Percentiles rank a stretch among this genome's conserved stretches.
phyloP scores from a whole-genome alignment of 805 yeast species.

The Kodamaea fukazawae region DNA sequence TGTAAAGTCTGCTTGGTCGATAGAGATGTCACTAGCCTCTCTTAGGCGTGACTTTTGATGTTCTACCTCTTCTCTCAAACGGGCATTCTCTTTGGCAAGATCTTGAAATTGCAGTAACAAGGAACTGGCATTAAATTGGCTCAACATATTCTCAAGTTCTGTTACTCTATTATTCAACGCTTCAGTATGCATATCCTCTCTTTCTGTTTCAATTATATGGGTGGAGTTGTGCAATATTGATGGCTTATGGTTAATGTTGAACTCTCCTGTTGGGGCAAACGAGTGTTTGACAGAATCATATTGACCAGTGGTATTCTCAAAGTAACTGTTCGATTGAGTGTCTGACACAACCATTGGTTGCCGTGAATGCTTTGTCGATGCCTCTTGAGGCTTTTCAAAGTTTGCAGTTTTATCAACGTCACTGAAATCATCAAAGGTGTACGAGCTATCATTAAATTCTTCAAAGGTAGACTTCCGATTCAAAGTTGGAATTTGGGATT shows the following conservation, averaged over 20 bases:
- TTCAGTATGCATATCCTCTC: background rate
- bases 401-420: slow-evolving; percentile 11
- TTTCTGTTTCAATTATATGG: slow-evolving; percentile 6
- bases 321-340: background rate
- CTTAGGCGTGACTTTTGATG: slow-evolving; percentile 5
- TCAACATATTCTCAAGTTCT: slow-evolving; percentile 16
- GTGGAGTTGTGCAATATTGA: slow-evolving; percentile 12
- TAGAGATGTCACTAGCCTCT: slow-evolving; percentile 14
- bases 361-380: slow-evolving; percentile 2
- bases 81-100: slow-evolving; percentile 16
- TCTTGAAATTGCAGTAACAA: slow-evolving; percentile 13
- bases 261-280: slow-evolving; percentile 1
- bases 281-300: slow-evolving; percentile 5
- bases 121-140: slow-evolving; percentile 10
- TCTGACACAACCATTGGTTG: background rate
- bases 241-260: slow-evolving; percentile 9
- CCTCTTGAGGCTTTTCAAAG: slow-evolving; percentile 3
- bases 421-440: slow-evolving; percentile 32
- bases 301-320: slow-evolving; percentile 1
- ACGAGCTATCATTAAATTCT: slow-evolving; percentile 20
- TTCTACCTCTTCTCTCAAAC: slow-evolving; percentile 11
- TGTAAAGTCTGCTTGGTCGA: slow-evolving; percentile 23
- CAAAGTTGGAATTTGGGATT: slow-evolving; percentile 4
- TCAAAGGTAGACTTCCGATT: slow-evolving; percentile 4
- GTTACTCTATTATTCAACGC: slow-evolving; percentile 10